A percentile compares a stretch with the other conserved stretches of the same genome.
Evolutionary conservation across 352 stramenopile species (phyloP).

Genomic region (Phytophthora agathidicida): DNA sequence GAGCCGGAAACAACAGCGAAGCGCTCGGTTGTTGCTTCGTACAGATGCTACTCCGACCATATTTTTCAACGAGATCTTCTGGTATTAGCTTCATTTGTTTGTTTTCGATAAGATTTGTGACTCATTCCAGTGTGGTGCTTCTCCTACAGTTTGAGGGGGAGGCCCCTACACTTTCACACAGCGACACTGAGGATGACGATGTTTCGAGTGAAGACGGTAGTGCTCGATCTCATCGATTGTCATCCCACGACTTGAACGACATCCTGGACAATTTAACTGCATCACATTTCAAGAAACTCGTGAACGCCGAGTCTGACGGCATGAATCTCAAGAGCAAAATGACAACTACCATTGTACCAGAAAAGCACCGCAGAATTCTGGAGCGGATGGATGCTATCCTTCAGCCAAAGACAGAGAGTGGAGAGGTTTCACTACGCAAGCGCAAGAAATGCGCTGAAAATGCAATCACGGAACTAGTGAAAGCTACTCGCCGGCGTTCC

Average conservation of each 20-base stretch:
- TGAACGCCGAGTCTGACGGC: too few species aligned
- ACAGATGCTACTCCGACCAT: constrained; percentile 65
- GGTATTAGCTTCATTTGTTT: constrained; percentile 23
- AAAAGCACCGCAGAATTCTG: constrained; percentile 1
- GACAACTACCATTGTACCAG: too few species aligned
- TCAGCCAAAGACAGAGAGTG: not conserved
- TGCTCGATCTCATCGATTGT: not conserved
- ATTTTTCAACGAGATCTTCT: constrained; percentile 70
- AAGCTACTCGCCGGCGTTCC: constrained; percentile 8
- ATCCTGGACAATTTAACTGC: constrained; percentile 5
- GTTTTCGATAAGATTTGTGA: not conserved
- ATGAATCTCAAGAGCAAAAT: too few species aligned
- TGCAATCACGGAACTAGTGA: constrained; percentile 4
- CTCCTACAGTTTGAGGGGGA: constrained; percentile 21
- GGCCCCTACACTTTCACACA: constrained; percentile 44
- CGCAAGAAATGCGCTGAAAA: constrained; percentile 55
- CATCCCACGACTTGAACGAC: constrained; percentile 3
- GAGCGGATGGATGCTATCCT: not conserved
- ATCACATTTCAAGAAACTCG: constrained; percentile 4
- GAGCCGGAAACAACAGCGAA: constrained; percentile 1
- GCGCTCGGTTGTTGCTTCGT: constrained; percentile 64
- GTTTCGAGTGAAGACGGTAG: constrained; percentile 40
- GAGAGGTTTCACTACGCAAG: constrained; percentile 19
- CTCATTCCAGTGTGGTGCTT: constrained; percentile 3
- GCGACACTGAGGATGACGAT: constrained; percentile 69